Base-by-base conservation (phyloP, 2,329 filamentous ascomycete species). In the Sporothrix variecibatus region DNA sequence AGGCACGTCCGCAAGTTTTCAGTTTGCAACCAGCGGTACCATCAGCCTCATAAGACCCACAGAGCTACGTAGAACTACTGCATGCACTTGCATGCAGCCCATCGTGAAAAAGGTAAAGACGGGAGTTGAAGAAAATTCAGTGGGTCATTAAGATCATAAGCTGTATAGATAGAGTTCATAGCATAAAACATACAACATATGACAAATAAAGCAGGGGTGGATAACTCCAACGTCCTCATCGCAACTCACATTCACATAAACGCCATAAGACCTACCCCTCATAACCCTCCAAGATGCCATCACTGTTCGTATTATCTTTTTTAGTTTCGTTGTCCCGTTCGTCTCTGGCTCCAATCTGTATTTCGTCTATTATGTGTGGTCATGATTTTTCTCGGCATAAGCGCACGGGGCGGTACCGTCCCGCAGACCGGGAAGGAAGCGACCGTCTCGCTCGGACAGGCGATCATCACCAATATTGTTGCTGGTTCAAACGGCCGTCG, bases 1-100 rank as follows among this genome's bases (percentile, higher is more conserved):
- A 43, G 20, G 60, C 8, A 26, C 34, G n/a, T 43, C 34, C n/a
- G n/a, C 34, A 43, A 20, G n/a, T 43, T n/a, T 12, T 9, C n/a
- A 43, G 8, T n/a, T 51, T 40, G 28, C 20, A 31, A 17, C 31
- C n/a, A 23, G 9, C 31, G 31, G n/a, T 28, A n/a, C 64, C 43
- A 28, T 38, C 65, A 56, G 67, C 67, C 67, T 53, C 67, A 56
- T 9, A 7, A n/a, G 67, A 38, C 46, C 67, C 46, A 9, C 46
- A 69, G 4, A 34, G 9, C 46, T 23, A 28, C 34, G 34, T 8
- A 34, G 8, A 5, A 34, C 43, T 53, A 53, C 46, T 53, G 46
- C 67, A 53, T 49, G 17, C 46, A 38, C 46, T 17, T 69, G 46
- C 23, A 67, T 67, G 15, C 2, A 38, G 28, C 17, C 17, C 46